phyloP scores from a whole-genome alignment of 208 protist genomes.

The Phytomonas francai region DNA sequence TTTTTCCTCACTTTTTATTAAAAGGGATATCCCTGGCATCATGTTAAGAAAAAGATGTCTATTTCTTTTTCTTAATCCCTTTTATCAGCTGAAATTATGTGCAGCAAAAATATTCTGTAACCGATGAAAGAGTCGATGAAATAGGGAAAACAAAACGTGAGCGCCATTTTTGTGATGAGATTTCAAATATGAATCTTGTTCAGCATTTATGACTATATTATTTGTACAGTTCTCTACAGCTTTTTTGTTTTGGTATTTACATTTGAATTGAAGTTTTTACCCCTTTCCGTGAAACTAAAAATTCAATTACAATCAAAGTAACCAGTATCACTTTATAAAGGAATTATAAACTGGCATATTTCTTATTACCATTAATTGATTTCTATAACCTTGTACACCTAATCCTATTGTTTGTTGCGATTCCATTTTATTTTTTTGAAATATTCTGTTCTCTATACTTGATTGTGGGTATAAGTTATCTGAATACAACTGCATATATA shows the following conservation, averaged over 20 bases:
- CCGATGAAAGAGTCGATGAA: neutral
- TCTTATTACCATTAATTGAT: slow-evolving; percentile 8
- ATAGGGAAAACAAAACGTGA: neutral
- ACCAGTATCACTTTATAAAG: neutral
- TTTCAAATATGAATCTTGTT: neutral
- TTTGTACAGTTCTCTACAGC: neutral
- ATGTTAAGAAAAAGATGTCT: too few relatives aligned
- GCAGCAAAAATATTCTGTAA: neutral
- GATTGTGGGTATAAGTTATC: neutral
- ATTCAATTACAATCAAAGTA: neutral
- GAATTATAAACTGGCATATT: neutral
- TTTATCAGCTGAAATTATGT: neutral
- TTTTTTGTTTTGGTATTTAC: neutral
- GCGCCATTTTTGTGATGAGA: neutral
- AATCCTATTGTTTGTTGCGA: neutral
- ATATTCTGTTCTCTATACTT: slow-evolving; percentile 2
- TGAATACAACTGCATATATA: neutral
- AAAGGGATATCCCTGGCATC: too few relatives aligned
- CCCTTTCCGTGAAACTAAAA: neutral
- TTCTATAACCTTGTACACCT: slow-evolving; percentile 3
- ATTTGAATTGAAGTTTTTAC: neutral
- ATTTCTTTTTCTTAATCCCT: too few relatives aligned
- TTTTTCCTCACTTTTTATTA: too few relatives aligned
- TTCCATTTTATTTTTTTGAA: slow-evolving; percentile 11
- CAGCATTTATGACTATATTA: neutral